phyloP scores from a whole-genome alignment of 176 grass and related monocot species.

The bread wheat (Triticum aestivum) region IWGSC_CS_RefSeq_v2.1 NC_057800.1:67517085-67517584 shows the following conservation, averaged over 20 bases:
- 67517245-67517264: constrained; percentile 14
- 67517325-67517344: neutral
- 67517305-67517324: neutral
- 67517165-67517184: neutral
- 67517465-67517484: constrained; percentile 69
- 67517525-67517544: neutral
- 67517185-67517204: neutral
- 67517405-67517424: constrained; percentile 83
- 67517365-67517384: constrained; percentile 63
- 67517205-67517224: neutral
- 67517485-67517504: neutral
- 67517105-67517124: neutral
- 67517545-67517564: neutral
- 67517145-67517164: neutral
- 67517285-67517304: constrained; percentile 1
- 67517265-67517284: constrained; percentile 28
- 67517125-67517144: neutral
- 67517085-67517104: neutral
- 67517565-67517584: neutral
- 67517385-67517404: constrained; percentile 85
- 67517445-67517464: constrained; percentile 92
- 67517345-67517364: constrained; percentile 53
- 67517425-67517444: constrained; percentile 90
- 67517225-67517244: constrained; percentile 19
- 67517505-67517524: neutral